phyloP scores from a whole-genome alignment of 805 yeast species.

The Candida manassasensis region DNA sequence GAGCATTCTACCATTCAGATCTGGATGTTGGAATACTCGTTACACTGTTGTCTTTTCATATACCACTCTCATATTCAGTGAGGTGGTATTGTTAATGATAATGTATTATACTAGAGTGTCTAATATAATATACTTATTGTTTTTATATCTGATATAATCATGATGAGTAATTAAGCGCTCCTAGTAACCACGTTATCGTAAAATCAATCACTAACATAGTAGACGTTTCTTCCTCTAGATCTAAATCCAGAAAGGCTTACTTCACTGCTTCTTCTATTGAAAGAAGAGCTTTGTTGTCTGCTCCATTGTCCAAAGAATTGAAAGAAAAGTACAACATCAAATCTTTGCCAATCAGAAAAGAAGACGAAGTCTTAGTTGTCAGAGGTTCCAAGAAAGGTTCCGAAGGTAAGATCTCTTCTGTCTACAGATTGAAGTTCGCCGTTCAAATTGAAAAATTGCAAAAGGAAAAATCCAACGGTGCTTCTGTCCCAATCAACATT shows the following conservation, averaged over 20 bases:
- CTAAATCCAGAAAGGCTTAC: conserved; percentile 99
- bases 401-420: conserved; percentile 96
- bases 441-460: conserved; percentile 96
- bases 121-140: conserved; percentile 2
- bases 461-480: conserved; percentile 97
- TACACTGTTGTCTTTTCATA: too few species aligned
- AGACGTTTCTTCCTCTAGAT: conserved; percentile 99
- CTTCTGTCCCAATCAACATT: conserved; percentile 92
- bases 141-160: conserved; percentile 4
- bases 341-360: conserved; percentile 95
- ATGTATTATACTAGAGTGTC: not conserved
- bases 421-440: conserved; percentile 97
- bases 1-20: too few species aligned
- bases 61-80: conserved; percentile 2
- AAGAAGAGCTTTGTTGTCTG: conserved; percentile 93
- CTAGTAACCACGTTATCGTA: not conserved
- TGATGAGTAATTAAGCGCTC: not conserved
- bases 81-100: conserved; percentile 5
- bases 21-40: too few species aligned
- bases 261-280: conserved; percentile 95
- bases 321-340: conserved; percentile 95
- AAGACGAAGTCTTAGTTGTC: conserved; percentile 90
- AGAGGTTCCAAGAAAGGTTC: conserved; percentile 99
- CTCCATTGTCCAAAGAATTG: conserved; percentile 98
- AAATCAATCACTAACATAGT: conserved; percentile 27